Evolutionary conservation across 345 rosid species (phyloP), one percentile per base, ranked within the genome.

Genomic region (Bruguiera sexangula): DNA sequence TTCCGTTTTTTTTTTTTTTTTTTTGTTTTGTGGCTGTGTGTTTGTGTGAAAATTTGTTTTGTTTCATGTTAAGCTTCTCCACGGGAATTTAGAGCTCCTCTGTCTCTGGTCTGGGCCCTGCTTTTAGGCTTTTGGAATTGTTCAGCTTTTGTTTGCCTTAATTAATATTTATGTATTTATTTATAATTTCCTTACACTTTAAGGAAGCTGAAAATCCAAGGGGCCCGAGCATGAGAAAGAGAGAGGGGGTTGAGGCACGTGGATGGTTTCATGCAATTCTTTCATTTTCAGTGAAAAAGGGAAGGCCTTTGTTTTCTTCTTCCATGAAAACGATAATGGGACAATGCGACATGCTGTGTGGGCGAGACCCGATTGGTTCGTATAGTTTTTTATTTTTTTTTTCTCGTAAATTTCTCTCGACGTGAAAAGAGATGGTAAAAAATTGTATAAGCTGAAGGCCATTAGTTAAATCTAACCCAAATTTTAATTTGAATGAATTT

Each of bases 181-280:
- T 8, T 55, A 22, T 22, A 6, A 27, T 67, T 61, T 76, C 37
- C 75, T 74, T 72, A 63, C 24, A 32, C 6, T 27, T 4, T 58
- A 52, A 76, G 75, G 68, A 46, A 73, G 11, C 3, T 11, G 55
- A 34, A 36, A 50, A 0, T 10, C 2, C 0, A 27, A 46, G 59
- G 15, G 7, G 10, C 10, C 24, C 24, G 50, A 18, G 39, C 29
- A n/a, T 8, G 39, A 4, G 65, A 66, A 43, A 19, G 24, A 15
- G 60, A 51, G 15, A 19, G 27, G 30, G 71, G 75, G 75, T 1
- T 43, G 62, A 31, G 82, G 69, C 85, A 81, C 85, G 83, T 77
- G 83, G 71, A 65, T 31, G 8, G 48, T 29, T 75, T 65, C 80
- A 84, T 75, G 82, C 82, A 73, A 61, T 34, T 70, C 48, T n/a